Evolutionary conservation across 768 basidiomycete genomes (phyloP), one percentile per base, ranked within the genome.

Genomic region (Kwoniella bestiolae): DNA sequence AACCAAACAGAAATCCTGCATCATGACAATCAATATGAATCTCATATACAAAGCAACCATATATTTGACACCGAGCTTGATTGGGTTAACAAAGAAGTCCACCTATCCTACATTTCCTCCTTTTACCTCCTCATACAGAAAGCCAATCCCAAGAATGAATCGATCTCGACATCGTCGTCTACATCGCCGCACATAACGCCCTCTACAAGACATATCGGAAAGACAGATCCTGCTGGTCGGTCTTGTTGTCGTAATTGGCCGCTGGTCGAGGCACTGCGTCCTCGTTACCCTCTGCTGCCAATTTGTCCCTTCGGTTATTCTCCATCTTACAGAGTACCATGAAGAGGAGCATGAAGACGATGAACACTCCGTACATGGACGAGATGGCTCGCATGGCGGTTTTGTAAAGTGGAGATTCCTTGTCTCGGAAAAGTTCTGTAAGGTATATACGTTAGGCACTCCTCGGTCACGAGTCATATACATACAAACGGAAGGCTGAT

Each of bases 141-240:
- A n/a, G n/a, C n/a, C n/a, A n/a, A n/a, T n/a, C n/a, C n/a, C n/a
- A n/a, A n/a, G n/a, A n/a, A n/a, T n/a, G n/a, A n/a, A n/a, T n/a
- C n/a, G n/a, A n/a, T n/a, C n/a, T n/a, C n/a, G n/a, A n/a, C n/a
- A n/a, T n/a, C n/a, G n/a, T n/a, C n/a, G n/a, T n/a, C n/a, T n/a
- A n/a, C n/a, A n/a, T n/a, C n/a, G n/a, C n/a, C n/a, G n/a, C n/a
- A n/a, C n/a, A n/a, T n/a, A n/a, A n/a, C n/a, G n/a, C n/a, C n/a
- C n/a, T 35, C 56, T 51, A 65, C 7, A 60, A 46, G 8, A 72
- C 65, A 55, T 67, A 72, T 18, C 74, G 60, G 71, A 71, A 75
- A 7, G 64, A 59, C 21, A 75, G 44, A 58, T 75, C 69, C 38
- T 72, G 61, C 18, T 60, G 51, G 49, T 72, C 74, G 8, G 69